Evolutionary conservation across 2,329 filamentous ascomycete species (phyloP), one percentile per base, ranked within the genome.

Genomic region (Plectosphaerella cucumerina): DNA sequence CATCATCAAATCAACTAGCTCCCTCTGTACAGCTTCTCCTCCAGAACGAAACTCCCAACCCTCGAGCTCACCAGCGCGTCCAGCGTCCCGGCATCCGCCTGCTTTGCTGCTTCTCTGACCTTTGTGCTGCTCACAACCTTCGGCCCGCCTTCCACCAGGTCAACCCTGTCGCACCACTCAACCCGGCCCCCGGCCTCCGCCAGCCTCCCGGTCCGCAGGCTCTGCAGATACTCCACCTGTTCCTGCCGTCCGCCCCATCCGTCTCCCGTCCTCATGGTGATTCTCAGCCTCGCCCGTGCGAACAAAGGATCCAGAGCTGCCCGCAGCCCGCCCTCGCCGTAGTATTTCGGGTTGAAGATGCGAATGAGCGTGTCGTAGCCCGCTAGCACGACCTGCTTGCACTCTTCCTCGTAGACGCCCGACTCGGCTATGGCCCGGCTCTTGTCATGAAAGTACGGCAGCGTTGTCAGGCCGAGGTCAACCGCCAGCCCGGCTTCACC

Each of bases 361-460:
- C 89, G 80, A 15, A 87, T 81, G 6, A 92, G 69, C 0, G 89
- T 93, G 60, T 93, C 89, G 63, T 84, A 93, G 23, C 89, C 89
- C 2, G 83, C 80, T 3, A 92, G 77, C 60, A 89, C 89, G 4
- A 88, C 70, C 59, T 90, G 86, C 49, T 77, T 70, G 8, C 65
- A 61, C 10, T 61, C 45, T 10, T 31, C 35, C 6, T 62, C 49
- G 56, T 81, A 83, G 35, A 72, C 70, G 0, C 70, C 69, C 0
- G 66, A 65, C 9, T 65, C 60, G 0, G 73, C 69, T 23, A 92
- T 82, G 1, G 81, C 82, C 12, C 61, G 58, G 8, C 82, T 81
- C 69, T 93, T 93, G 60, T 86, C 84, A 52, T 82, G 81, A 60
- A 93, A 94, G 63, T 86, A 91, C 0, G 89, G 85, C 59, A 80